These are phyloP conservation scores for Balamuthia mandrillaris DNA, from an alignment of 208 protist species.

Conservation along the genomic window DNA sequence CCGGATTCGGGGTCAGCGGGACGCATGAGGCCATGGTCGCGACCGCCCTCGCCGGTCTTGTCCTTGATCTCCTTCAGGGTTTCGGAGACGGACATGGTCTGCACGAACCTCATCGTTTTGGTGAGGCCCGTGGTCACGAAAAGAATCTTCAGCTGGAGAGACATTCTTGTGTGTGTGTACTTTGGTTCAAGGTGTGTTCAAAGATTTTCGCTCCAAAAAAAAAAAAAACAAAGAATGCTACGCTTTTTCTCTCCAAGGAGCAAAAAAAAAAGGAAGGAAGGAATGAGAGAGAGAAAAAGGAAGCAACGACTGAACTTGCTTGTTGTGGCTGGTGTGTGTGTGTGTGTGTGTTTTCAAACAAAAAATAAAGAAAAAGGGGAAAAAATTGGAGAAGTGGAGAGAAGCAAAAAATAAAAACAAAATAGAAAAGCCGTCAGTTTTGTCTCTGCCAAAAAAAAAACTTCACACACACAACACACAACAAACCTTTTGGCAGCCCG, in stretches of 20 bases:
- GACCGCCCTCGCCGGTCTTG: conserved; percentile 37
- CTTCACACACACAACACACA: no score
- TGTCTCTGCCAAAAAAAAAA: no score
- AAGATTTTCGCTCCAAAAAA: no score
- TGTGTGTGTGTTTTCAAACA: no score
- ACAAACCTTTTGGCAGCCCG: no score
- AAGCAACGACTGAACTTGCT: not conserved
- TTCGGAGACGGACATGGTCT: conserved; percentile 39
- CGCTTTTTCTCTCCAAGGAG: not conserved
- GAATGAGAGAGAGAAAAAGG: not conserved
- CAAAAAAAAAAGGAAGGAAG: not conserved
- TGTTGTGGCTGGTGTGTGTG: no score
- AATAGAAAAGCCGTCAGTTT: no score
- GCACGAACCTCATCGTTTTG: conserved; percentile 37
- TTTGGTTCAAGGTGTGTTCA: not conserved
- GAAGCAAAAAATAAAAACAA: no score
- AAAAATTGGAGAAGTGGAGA: no score
- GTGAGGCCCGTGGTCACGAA: conserved; percentile 26
- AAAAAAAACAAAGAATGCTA: not conserved
- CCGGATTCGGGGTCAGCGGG: conserved; percentile 17
- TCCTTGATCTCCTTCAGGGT: conserved; percentile 41
- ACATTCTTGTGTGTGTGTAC: no score
- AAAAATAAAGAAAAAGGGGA: no score
- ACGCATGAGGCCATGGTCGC: conserved; percentile 32
- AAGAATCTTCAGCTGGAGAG: conserved; percentile 32